Evolutionary conservation across 2,329 filamentous ascomycete species (phyloP), one percentile per base, ranked within the genome.

Genomic region (Fusarium sp.): DNA sequence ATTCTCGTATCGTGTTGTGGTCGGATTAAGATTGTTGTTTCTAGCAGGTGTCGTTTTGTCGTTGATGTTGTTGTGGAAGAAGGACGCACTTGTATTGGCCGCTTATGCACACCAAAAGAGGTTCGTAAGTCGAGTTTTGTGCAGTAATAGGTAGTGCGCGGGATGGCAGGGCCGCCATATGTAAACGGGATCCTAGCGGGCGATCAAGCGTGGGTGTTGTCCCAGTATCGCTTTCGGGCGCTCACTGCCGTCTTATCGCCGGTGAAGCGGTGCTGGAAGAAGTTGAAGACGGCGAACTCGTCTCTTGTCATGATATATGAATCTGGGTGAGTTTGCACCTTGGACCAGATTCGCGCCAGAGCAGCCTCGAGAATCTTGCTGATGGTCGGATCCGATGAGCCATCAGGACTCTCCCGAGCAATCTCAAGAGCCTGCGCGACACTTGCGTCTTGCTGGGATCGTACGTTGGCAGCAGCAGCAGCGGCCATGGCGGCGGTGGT

Each of bases 261-360:
- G 27, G 78, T 73, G 71, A 89, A 92, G 9, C 88, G 84, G 61
- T 83, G 76, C 61, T 90, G 88, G 74, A 90, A 94, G 75, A 89
- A 94, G 79, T 95, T 96, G 84, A 96, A 93, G 57, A 96, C 82
- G 50, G 90, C 86, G 70, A 95, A 96, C 76, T 96, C 92, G 75
- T 92, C 87, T 61, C 83, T 80, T 31, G 80, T 86, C 79, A 96
- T 87, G 63, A 95, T 76, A 75, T 94, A 96, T n/a, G 80, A 79
- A 46, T 84, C 77, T 2, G 90, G 90, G 29, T 88, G 79, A 4
- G 80, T 79, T 67, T 87, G 77, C 53, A 96, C 82, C 67, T 85
- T 88, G 38, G 71, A 72, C 90, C 91, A 94, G 62, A 93, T 84
- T 61, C 84, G 79, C 2, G 77, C 71, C 45, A 92, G 78, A 27